Percentiles rank a stretch among this genome's conserved stretches.
phyloP scores from a whole-genome alignment of 352 stramenopile genomes.

The Pythium guiyangense region DNA sequence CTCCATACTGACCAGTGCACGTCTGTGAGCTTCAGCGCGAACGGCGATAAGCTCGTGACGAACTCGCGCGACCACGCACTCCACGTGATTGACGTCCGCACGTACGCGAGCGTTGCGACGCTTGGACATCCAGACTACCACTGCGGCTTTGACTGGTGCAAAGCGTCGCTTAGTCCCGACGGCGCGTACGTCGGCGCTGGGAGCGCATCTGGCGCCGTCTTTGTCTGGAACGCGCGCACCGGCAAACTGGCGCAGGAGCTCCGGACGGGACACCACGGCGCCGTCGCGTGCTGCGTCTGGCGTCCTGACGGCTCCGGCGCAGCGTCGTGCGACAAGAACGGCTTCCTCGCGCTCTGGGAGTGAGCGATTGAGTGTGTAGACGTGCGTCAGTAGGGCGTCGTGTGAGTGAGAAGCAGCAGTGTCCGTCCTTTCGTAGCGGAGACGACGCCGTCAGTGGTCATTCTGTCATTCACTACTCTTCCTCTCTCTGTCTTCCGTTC shows the following conservation, averaged over 20 bases:
- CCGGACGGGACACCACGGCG: conserved; percentile 55
- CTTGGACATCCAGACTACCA: conserved; percentile 52
- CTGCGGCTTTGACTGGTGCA: conserved; percentile 76
- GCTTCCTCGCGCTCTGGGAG: conserved; percentile 74
- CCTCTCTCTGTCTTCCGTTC: no score
- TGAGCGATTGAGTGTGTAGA: conserved; percentile 15
- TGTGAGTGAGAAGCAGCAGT: no score
- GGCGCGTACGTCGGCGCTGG: conserved; percentile 52
- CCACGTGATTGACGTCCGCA: conserved; percentile 62
- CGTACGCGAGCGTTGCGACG: conserved; percentile 38
- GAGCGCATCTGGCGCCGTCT: conserved; percentile 42
- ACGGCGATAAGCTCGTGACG: conserved; percentile 46
- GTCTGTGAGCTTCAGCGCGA: conserved; percentile 56
- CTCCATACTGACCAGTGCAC: conserved; percentile 70
- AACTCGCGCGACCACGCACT: conserved; percentile 78
- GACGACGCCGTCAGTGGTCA: no score
- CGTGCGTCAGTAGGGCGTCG: no score
- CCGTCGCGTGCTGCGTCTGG: conserved; percentile 76
- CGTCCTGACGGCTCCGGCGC: conserved; percentile 55
- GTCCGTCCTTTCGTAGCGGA: no score
- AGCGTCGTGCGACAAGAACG: conserved; percentile 82
- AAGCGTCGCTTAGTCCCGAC: conserved; percentile 73
- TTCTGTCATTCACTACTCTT: no score
- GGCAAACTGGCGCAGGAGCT: conserved; percentile 55
- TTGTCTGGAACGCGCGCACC: conserved; percentile 58